phyloP scores from a whole-genome alignment of 1,139 yeast genomes.

The Nadsonia starkeyi-henricii region DNA sequence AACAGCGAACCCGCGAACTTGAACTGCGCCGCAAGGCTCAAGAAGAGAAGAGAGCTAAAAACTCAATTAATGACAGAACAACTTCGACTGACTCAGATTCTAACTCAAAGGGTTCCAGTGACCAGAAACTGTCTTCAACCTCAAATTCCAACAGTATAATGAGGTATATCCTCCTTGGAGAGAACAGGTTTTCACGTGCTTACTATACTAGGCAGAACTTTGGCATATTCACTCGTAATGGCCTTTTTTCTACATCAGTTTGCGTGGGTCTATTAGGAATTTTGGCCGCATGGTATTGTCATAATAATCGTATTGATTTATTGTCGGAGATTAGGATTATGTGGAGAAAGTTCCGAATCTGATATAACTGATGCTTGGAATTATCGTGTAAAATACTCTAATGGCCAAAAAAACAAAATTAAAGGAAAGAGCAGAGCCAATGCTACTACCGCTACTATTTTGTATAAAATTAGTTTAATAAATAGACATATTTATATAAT shows the following conservation, averaged over 20 bases:
- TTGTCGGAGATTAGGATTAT: background rate
- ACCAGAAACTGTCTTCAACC: no score
- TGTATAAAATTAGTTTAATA: no score
- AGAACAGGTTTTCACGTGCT: background rate
- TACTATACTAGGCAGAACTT: no score
- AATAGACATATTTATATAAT: no score
- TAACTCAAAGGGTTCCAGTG: no score
- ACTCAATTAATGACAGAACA: no score
- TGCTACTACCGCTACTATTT: no score
- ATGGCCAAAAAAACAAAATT: no score
- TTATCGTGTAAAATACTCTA: no score
- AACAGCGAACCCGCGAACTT: background rate
- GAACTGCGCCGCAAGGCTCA: background rate
- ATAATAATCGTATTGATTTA: background rate
- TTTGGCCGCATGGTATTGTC: background rate
- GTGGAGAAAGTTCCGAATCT: background rate
- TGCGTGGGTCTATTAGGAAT: background rate
- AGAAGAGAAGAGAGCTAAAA: background rate
- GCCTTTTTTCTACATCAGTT: background rate
- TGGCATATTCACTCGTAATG: background rate
- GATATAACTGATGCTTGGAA: no score
- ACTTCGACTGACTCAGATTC: no score
- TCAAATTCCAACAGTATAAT: background rate
- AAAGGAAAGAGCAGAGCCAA: no score
- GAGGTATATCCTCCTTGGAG: background rate